Conservation (phyloP, 106 monocot species). For the Allium sativum region DNA sequence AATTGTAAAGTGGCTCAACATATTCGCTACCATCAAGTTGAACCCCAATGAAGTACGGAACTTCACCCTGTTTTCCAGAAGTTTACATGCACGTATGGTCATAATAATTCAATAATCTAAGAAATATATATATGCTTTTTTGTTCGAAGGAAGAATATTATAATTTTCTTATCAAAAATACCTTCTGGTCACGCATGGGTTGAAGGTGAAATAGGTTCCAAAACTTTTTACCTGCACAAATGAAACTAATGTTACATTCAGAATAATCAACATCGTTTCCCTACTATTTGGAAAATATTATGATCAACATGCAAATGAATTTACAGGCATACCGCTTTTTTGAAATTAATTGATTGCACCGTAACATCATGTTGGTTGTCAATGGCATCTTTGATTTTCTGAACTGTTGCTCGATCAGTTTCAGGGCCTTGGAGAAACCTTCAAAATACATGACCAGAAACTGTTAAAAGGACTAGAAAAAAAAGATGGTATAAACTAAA, state of each 20-base stretch:
- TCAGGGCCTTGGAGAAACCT: conserved; percentile 99
- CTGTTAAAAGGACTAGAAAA: neutral
- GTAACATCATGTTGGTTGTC: conserved; percentile 88
- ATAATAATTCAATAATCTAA: no score
- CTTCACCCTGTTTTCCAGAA: conserved; percentile 69
- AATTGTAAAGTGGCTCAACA: conserved; percentile 69
- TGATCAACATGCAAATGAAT: neutral
- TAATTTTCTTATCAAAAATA: conserved; percentile 11
- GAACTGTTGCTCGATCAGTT: conserved; percentile 74
- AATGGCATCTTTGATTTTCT: no score
- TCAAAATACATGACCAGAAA: conserved; percentile 15
- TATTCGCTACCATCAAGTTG: conserved; percentile 93
- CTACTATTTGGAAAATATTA: neutral
- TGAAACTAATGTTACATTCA: conserved; percentile 6
- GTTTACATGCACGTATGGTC: neutral
- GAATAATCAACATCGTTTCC: neutral
- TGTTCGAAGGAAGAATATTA: conserved; percentile 1
- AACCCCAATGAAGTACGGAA: conserved; percentile 97
- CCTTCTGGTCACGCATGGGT: conserved; percentile 99
- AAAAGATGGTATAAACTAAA: no score
- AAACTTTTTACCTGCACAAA: conserved; percentile 52
- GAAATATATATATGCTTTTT: neutral
- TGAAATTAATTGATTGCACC: conserved; percentile 89
- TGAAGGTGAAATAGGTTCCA: conserved; percentile 97
- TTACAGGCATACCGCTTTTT: conserved; percentile 65